A percentile compares a stretch with the other conserved stretches of the same genome.
These are phyloP conservation scores for Linnemannia schmuckeri DNA, from an alignment of 192 early-diverging fungal genomes.

Conservation along the genomic window DNA sequence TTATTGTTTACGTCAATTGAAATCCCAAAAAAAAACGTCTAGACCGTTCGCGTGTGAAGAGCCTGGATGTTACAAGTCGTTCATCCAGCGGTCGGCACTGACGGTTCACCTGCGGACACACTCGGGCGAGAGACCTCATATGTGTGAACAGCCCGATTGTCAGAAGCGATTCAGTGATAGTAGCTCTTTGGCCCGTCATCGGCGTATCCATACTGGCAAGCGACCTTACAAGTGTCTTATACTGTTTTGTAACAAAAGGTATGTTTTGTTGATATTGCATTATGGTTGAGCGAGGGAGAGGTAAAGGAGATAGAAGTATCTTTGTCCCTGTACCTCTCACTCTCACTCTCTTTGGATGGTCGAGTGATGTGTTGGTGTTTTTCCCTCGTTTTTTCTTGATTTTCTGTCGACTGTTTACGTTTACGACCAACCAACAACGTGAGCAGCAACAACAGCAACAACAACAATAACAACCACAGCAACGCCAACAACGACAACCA, in stretches of 20 bases:
- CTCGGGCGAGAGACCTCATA: constrained; percentile 81
- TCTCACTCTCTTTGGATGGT: background rate
- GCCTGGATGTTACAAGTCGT: constrained; percentile 80
- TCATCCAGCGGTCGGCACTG: constrained; percentile 86
- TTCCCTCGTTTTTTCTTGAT: background rate
- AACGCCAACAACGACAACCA: background rate
- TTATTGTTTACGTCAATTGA: background rate
- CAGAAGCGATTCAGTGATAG: constrained; percentile 85
- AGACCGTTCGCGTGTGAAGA: constrained; percentile 77
- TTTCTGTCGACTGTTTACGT: background rate
- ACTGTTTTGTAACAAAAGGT: constrained; percentile 62
- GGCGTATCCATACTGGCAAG: constrained; percentile 76
- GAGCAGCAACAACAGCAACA: background rate
- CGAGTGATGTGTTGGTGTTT: background rate
- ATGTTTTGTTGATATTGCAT: background rate
- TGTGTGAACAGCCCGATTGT: constrained; percentile 78
- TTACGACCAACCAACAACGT: background rate
- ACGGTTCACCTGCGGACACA: constrained; percentile 86
- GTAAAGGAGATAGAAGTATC: background rate
- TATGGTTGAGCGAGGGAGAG: background rate
- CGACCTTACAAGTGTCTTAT: constrained; percentile 72
- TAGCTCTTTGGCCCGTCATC: constrained; percentile 81
- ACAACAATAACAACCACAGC: background rate
- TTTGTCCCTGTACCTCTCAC: background rate
- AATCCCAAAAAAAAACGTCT: background rate